phyloP scores from a whole-genome alignment of 2,329 filamentous ascomycete species.

The Aspergillus flavus region DNA sequence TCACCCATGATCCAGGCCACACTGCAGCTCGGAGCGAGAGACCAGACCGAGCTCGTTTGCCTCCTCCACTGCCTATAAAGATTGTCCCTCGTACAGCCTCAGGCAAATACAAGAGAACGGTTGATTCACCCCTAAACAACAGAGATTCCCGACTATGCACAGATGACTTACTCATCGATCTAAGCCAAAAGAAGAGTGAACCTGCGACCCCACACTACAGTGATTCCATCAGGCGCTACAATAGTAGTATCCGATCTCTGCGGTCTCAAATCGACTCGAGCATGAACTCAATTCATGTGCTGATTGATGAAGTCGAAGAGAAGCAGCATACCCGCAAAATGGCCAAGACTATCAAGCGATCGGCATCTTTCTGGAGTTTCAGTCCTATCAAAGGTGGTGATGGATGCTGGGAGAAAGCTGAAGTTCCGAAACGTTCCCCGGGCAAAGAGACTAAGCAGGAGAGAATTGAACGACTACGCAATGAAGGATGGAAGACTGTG shows the following conservation, averaged over 20 bases:
- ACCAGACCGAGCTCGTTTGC: conserved; percentile 11
- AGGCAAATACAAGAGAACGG: background rate
- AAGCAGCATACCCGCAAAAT: conserved; percentile 28
- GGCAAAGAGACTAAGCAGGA: conserved; percentile 37
- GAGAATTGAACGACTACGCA: conserved; percentile 37
- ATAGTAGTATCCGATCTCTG: conserved; percentile 28
- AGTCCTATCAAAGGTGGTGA: conserved; percentile 25
- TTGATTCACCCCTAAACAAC: background rate
- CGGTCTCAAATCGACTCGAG: conserved; percentile 29
- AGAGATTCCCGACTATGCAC: background rate
- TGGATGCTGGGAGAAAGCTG: background rate
- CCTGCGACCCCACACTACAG: conserved; percentile 7
- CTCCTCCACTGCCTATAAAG: conserved; percentile 26
- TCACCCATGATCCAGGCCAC: background rate
- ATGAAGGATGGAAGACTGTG: conserved; percentile 41
- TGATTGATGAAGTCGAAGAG: conserved; percentile 28
- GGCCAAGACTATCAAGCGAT: conserved; percentile 30
- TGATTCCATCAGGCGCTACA: conserved; percentile 25
- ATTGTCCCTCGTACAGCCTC: conserved; percentile 19
- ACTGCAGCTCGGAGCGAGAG: background rate
- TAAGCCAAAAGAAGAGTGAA: background rate
- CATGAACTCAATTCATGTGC: conserved; percentile 28
- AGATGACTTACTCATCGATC: background rate
- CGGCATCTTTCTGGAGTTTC: conserved; percentile 46
- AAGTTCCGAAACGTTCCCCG: background rate